Evolutionary conservation across 2,329 filamentous ascomycete species (phyloP), one percentile per base, ranked within the genome.

Genomic region (Passalora sequoiae): DNA sequence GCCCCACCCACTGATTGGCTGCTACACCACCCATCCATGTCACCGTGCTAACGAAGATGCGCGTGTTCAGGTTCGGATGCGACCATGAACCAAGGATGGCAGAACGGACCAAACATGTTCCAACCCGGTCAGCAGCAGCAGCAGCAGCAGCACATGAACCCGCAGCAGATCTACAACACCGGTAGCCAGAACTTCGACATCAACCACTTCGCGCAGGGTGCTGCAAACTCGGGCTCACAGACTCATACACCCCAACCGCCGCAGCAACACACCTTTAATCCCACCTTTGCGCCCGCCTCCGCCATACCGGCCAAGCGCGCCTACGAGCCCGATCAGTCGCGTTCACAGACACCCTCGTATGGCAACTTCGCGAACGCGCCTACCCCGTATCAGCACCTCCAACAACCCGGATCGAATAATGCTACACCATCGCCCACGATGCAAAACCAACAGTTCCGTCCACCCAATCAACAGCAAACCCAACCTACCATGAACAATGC

Each of bases 361-460:
- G 51, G 91, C 62, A 77, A 81, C 50, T 76, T 77, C 40, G 58
- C 70, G 72, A 59, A 78, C 78, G 61, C 78, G 77, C 80, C 81
- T 13, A 80, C 76, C 47, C 80, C 80, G 43, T 94, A 91, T 63
- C 81, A 87, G 50, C 89, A 95, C 68, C 76, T 94, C 10, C 58
- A 43, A 35, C 79, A 84, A 54, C 84, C 86, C 59, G 83, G 83
- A 39, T 89, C 88, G 3, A 77, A 81, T 38, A 92, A 89, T 65
- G 84, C 87, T 49, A 95, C 88, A 28, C 91, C 91, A 8, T 97
- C 92, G 5, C 92, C 92, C 20, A 91, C 94, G 50, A 89, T 96
- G 80, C 80, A 80, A 49, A 89, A 84, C 61, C 89, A 94, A 60
- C 76, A 80, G 41, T 81, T 80, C 67, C 74, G 66, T 43, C 81